These are phyloP conservation scores for Xylogone sp. DNA, from an alignment of 2,329 filamentous ascomycete species.

Conservation along the genomic window DNA sequence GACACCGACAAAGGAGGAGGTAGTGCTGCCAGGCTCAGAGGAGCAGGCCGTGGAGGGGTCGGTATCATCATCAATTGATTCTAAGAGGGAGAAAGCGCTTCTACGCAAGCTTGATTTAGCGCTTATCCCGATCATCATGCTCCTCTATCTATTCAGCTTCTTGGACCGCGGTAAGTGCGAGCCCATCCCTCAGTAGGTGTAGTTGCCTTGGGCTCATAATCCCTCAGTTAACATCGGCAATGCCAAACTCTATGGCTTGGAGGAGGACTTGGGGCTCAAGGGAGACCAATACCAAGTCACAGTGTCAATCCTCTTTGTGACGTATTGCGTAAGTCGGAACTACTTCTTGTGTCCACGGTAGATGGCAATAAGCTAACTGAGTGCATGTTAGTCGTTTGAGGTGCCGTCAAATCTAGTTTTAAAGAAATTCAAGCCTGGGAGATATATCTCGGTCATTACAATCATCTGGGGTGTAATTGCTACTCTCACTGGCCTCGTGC, in stretches of 20 bases:
- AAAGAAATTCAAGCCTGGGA: conserved; percentile 41
- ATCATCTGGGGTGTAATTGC: conserved; percentile 47
- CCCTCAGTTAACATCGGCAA: conserved; percentile 53
- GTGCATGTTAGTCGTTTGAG: conserved; percentile 31
- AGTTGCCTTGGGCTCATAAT: conserved; percentile 31
- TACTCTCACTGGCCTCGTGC: conserved; percentile 48
- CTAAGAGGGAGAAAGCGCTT: background rate
- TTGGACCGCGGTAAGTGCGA: conserved; percentile 55
- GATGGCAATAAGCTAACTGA: conserved; percentile 2
- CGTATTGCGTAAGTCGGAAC: conserved; percentile 41
- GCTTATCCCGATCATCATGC: conserved; percentile 64
- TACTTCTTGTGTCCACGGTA: background rate
- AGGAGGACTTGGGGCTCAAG: conserved; percentile 49
- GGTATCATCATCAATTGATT: no score
- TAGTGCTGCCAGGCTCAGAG: no score
- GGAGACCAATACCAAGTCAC: conserved; percentile 53
- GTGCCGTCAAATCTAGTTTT: conserved; percentile 43
- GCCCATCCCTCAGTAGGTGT: no score
- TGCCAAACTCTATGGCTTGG: conserved; percentile 53
- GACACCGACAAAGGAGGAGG: no score
- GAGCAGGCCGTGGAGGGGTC: no score
- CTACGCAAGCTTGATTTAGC: conserved; percentile 58
- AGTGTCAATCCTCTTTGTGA: conserved; percentile 48
- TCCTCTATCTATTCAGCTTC: conserved; percentile 72
- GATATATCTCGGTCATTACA: conserved; percentile 44